phyloP scores from a whole-genome alignment of 2,329 filamentous ascomycete species.

The Alternaria sp. region DNA sequence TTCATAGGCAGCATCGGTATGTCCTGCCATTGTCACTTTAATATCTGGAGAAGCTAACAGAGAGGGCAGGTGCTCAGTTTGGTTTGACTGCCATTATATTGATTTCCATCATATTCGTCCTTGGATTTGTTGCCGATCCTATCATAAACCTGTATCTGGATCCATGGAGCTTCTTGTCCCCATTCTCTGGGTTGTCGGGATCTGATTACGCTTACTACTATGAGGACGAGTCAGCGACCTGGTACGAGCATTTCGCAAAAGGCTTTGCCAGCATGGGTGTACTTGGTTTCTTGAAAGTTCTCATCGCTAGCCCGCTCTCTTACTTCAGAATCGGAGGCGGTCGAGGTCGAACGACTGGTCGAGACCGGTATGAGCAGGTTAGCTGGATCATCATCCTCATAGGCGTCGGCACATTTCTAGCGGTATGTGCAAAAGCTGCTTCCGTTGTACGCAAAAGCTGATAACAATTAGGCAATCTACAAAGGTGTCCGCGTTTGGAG shows the following conservation, averaged over 20 bases:
- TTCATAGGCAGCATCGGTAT: slow-evolving; percentile 61
- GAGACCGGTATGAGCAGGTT: slow-evolving; percentile 79
- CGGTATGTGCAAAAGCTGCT: slow-evolving; percentile 61
- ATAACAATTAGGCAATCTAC: slow-evolving; percentile 72
- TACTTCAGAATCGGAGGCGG: slow-evolving; percentile 72
- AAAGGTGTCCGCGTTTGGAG: slow-evolving; percentile 80
- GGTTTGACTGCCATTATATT: slow-evolving; percentile 76
- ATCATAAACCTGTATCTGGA: slow-evolving; percentile 90
- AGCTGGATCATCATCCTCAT: slow-evolving; percentile 81
- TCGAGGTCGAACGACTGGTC: slow-evolving; percentile 69
- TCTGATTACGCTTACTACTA: slow-evolving; percentile 39
- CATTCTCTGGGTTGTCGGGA: slow-evolving; percentile 34
- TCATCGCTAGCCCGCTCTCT: slow-evolving; percentile 79
- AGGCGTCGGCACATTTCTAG: slow-evolving; percentile 81
- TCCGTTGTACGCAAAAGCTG: slow-evolving; percentile 10
- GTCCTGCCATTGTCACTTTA: slow-evolving; percentile 19
- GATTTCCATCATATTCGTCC: slow-evolving; percentile 74
- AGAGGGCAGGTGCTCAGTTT: slow-evolving; percentile 65
- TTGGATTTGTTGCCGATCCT: slow-evolving; percentile 92
- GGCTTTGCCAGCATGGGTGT: slow-evolving; percentile 90
- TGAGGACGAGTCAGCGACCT: slow-evolving; percentile 61
- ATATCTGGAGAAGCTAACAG: slow-evolving; percentile 23
- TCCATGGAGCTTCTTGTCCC: slow-evolving; percentile 61
- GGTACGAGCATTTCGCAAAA: slow-evolving; percentile 86
- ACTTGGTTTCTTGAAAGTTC: slow-evolving; percentile 82